phyloP scores from a whole-genome alignment of 2,329 filamentous ascomycete genomes.

The Xylariales sp. region DNA sequence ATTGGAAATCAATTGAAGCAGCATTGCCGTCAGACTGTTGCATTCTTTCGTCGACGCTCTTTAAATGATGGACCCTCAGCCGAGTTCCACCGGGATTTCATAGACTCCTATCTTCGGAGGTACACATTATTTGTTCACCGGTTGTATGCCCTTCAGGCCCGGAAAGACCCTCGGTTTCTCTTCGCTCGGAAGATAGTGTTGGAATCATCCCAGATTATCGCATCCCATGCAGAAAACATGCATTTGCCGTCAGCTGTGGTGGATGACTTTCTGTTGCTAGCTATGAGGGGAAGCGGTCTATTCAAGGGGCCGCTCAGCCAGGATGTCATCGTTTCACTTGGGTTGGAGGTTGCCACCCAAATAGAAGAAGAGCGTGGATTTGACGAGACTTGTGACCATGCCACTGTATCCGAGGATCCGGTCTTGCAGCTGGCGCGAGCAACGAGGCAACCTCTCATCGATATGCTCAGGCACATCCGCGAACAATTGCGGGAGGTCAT shows the following conservation, averaged over 20 bases:
- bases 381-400: neutral
- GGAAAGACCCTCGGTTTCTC: slow-evolving; percentile 15
- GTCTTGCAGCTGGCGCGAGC: slow-evolving; percentile 10
- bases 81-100: slow-evolving; percentile 17
- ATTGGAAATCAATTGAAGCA: slow-evolving; percentile 11
- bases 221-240: slow-evolving; percentile 13
- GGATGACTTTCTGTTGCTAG: slow-evolving; percentile 15
- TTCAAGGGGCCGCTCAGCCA: slow-evolving; percentile 18
- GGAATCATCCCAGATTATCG: slow-evolving; percentile 17
- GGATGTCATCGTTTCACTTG: slow-evolving; percentile 12
- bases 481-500: slow-evolving; percentile 16
- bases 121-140: slow-evolving; percentile 18
- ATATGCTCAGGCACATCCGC: slow-evolving; percentile 10
- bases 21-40: slow-evolving; percentile 16
- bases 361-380: slow-evolving; percentile 13
- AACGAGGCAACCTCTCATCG: slow-evolving; percentile 12
- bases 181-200: slow-evolving; percentile 18
- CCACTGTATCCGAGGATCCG: slow-evolving; percentile 6
- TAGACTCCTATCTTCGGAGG: slow-evolving; percentile 19
- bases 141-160: slow-evolving; percentile 15
- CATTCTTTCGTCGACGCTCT: slow-evolving; percentile 10
- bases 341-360: slow-evolving; percentile 15
- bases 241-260: slow-evolving; percentile 2
- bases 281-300: slow-evolving; percentile 15
- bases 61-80: neutral